These are phyloP conservation scores for Clarireedia paspali DNA, from an alignment of 2,329 filamentous ascomycete genomes.

Conservation along the genomic window DNA sequence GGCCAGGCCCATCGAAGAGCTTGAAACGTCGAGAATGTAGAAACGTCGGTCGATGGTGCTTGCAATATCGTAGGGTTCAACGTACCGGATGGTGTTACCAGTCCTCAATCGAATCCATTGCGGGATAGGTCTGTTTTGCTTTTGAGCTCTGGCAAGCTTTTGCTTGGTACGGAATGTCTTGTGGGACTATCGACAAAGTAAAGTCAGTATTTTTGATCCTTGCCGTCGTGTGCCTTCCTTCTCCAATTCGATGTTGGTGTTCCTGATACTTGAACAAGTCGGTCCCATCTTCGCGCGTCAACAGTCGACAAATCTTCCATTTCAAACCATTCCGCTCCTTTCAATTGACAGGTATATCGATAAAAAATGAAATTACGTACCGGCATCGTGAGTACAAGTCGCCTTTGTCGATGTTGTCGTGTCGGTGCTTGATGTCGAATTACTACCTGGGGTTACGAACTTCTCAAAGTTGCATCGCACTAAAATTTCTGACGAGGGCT, in stretches of 20 bases:
- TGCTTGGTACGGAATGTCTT: constrained; percentile 99
- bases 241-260: neutral
- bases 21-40: neutral
- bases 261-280: neutral
- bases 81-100: constrained; percentile 97
- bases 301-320: neutral
- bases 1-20: no score
- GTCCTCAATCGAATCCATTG: constrained; percentile 99
- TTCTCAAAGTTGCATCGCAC: constrained; percentile 1
- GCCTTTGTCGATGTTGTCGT: constrained; percentile 24
- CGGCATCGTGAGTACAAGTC: constrained; percentile 46
- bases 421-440: constrained; percentile 3
- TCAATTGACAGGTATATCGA: neutral
- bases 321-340: neutral
- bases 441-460: neutral
- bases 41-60: neutral
- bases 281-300: neutral
- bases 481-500: constrained; percentile 10
- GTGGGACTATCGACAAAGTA: constrained; percentile 65
- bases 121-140: constrained; percentile 99
- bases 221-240: constrained; percentile 6
- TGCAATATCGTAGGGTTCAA: constrained; percentile 3
- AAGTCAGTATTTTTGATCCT: constrained; percentile 14
- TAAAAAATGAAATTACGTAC: constrained; percentile 32
- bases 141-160: constrained; percentile 99